Base-by-base conservation (phyloP, 495 filamentous ascomycete genomes). In the Penicillium argentinense region DNA sequence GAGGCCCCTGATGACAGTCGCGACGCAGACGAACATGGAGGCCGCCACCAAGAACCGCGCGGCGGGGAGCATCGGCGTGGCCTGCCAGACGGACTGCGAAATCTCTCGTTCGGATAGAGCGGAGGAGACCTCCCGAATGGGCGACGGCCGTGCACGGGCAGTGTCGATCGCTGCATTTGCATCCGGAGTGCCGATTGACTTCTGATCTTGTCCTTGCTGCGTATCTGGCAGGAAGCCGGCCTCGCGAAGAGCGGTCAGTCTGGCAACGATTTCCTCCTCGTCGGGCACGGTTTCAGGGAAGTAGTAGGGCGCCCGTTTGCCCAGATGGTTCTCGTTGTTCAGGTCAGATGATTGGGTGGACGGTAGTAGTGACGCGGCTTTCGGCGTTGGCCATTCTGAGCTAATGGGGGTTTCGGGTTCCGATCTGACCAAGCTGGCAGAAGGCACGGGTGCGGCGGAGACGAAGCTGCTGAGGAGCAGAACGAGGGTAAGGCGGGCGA, bases 221-320 rank as follows among this genome's bases (percentile, higher is more conserved):
- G 11, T 22, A 11, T 43, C 37, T 21, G 36, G 14, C 0, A 51
- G 11, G 18, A 44, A 42, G 12, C 50, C 54, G 8, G 57, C 50
- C 19, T 60, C 54, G 21, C 50, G 57, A 40, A 58, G 39, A 7
- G 50, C 29, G 6, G 28, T 34, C 24, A 52, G 12, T 6, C 19
- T 18, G 5, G 21, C 40, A 23, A 42, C 45, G 27, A 58, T 28
- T 37, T 58, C 54, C 1, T 46, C 37, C 8, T 48, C 33, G 16
- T 60, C 57, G 1, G 47, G 51, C 0, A 58, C 14, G 3, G 54
- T 57, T 16, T 60, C 57, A 3, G 50, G 54, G 28, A 57, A 58
- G 25, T 51, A 60, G 23, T 47, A 58, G 11, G 50, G 44, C 16
- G 13, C 27, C 42, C 40, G 39, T 57, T 42, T 45, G 30, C 12